These are phyloP conservation scores for Rhizoclosmatium sp. DNA, from an alignment of 192 early-diverging fungal species.

Conservation along the genomic window DNA sequence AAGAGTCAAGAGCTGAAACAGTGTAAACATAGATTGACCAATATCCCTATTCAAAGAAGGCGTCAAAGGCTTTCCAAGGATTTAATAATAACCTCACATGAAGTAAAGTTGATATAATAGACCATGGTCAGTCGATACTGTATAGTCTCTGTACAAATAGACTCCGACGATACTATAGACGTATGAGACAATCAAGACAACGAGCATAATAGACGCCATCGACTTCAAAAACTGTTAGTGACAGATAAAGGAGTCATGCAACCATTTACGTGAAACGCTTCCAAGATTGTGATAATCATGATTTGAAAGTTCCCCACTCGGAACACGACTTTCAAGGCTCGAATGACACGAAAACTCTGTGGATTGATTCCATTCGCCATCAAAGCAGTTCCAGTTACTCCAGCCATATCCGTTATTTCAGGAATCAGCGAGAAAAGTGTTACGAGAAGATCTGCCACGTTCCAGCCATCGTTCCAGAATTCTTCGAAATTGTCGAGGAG, in stretches of 20 bases:
- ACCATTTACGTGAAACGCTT: constrained; percentile 49
- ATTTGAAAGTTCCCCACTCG: constrained; percentile 46
- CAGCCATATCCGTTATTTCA: constrained; percentile 28
- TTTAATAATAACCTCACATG: constrained; percentile 12
- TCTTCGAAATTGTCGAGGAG: constrained; percentile 27
- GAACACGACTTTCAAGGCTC: constrained; percentile 49
- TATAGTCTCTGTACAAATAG: constrained; percentile 45
- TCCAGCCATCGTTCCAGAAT: constrained; percentile 44
- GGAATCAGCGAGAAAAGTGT: constrained; percentile 24
- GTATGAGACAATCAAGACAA: constrained; percentile 47
- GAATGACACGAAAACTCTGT: constrained; percentile 43
- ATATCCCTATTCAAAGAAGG: constrained; percentile 33
- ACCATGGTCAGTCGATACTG: constrained; percentile 22
- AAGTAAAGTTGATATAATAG: constrained; percentile 48
- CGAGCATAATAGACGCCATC: constrained; percentile 54
- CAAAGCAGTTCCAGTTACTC: background rate
- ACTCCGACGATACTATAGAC: constrained; percentile 52
- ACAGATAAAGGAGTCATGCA: background rate
- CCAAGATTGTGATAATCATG: constrained; percentile 54
- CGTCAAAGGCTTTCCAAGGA: background rate
- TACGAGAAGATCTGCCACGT: constrained; percentile 34
- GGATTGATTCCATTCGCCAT: background rate
- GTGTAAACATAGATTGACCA: constrained; percentile 43
- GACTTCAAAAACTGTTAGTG: constrained; percentile 30
- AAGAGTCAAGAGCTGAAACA: constrained; percentile 57